phyloP scores from a whole-genome alignment of 1,284 basidiomycete species.

The Filobasidium uniguttulatum region DNA sequence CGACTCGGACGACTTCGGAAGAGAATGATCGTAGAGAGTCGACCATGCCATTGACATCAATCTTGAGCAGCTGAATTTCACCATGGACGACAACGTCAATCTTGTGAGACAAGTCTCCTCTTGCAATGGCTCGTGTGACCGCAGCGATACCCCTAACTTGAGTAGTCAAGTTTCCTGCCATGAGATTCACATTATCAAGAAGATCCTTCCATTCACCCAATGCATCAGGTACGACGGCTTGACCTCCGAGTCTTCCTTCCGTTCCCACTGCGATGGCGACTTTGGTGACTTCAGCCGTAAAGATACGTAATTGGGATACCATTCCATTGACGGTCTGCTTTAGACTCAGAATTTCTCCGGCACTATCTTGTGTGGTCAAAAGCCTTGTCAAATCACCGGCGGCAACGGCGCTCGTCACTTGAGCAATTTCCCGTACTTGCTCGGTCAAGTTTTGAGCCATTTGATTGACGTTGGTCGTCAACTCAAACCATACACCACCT shows the following conservation, averaged over 20 bases:
- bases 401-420: constrained; percentile 81
- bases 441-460: constrained; percentile 3
- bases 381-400: constrained; percentile 62
- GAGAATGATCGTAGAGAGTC: constrained; percentile 35
- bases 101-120: constrained; percentile 58
- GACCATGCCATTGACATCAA: constrained; percentile 40
- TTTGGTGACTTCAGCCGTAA: constrained; percentile 54
- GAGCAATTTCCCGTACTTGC: constrained; percentile 77
- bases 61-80: constrained; percentile 84
- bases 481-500: constrained; percentile 85
- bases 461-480: constrained; percentile 70
- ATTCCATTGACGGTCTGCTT: constrained; percentile 45
- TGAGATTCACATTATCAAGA: constrained; percentile 82
- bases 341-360: constrained; percentile 86
- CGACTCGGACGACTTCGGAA: constrained; percentile 60
- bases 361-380: background rate
- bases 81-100: constrained; percentile 83
- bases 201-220: constrained; percentile 90
- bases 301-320: constrained; percentile 40
- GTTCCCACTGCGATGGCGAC: constrained; percentile 87
- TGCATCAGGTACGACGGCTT: constrained; percentile 72
- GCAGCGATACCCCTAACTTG: constrained; percentile 95
- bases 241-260: constrained; percentile 90
- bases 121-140: constrained; percentile 91
- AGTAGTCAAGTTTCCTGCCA: constrained; percentile 65